A percentile compares a stretch with the other conserved stretches of the same genome.
These are phyloP conservation scores for Cadophora luteo-olivacea DNA, from an alignment of 2,329 filamentous ascomycete species.

Conservation along the genomic window DNA sequence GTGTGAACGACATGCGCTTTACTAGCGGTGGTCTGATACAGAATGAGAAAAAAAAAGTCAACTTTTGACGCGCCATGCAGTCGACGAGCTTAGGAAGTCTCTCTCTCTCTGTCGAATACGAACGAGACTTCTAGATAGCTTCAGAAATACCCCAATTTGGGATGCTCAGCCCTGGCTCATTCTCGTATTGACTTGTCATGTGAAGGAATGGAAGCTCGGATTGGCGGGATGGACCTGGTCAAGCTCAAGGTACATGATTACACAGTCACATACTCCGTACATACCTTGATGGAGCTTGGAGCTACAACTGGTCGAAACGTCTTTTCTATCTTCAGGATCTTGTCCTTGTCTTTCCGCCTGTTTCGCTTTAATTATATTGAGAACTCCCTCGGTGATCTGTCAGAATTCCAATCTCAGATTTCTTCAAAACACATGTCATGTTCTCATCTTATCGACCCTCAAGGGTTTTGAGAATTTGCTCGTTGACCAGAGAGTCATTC, in stretches of 20 bases:
- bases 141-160: conserved; percentile 19
- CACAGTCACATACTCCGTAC: background rate
- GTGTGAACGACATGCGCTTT: background rate
- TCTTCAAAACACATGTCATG: background rate
- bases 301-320: conserved; percentile 6
- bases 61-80: conserved; percentile 7
- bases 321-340: background rate
- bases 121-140: conserved; percentile 21
- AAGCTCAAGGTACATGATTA: background rate
- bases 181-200: conserved; percentile 18
- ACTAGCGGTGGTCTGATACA: conserved; percentile 4
- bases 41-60: background rate
- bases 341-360: background rate
- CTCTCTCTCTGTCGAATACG: conserved; percentile 22
- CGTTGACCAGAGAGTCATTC: background rate
- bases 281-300: conserved; percentile 12
- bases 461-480: background rate
- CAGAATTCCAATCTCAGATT: background rate
- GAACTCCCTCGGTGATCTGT: background rate
- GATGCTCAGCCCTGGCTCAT: conserved; percentile 3
- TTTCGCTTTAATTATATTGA: background rate
- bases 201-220: conserved; percentile 1
- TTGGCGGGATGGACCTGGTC: background rate
- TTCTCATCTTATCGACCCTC: background rate
- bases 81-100: conserved; percentile 6